phyloP scores from a whole-genome alignment of 495 filamentous ascomycete genomes.

The Stereocaulon alpinum region DNA sequence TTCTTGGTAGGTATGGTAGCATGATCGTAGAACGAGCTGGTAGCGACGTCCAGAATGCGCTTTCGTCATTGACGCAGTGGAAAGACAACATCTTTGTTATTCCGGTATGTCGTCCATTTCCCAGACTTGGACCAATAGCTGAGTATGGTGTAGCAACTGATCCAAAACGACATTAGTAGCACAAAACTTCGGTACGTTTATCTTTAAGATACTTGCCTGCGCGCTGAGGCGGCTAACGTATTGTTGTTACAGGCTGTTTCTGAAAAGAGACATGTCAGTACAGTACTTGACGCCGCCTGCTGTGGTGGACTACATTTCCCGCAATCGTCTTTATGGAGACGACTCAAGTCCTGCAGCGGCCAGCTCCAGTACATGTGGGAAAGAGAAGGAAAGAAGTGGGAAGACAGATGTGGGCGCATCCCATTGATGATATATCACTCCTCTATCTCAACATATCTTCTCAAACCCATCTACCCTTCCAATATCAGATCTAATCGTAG shows the following conservation, averaged over 20 bases:
- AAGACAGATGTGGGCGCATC: conserved; percentile 6
- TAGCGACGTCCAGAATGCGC: conserved; percentile 33
- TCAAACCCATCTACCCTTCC: not conserved
- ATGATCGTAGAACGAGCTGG: conserved; percentile 19
- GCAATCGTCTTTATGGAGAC: conserved; percentile 62
- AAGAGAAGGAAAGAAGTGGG: conserved; percentile 24
- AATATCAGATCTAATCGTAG: not conserved
- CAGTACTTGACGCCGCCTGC: conserved; percentile 52
- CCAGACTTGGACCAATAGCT: not conserved
- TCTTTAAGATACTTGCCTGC: too few relatives aligned
- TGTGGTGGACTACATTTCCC: conserved; percentile 66
- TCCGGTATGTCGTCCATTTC: conserved; percentile 18
- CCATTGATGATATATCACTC: not conserved
- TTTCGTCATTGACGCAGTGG: conserved; percentile 62
- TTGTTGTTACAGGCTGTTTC: conserved; percentile 47
- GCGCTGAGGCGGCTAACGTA: not conserved
- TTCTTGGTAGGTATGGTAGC: conserved; percentile 31
- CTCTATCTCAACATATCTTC: not conserved
- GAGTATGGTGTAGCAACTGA: conserved; percentile 49
- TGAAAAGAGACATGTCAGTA: conserved; percentile 71
- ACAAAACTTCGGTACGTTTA: conserved; percentile 53
- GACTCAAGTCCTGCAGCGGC: conserved; percentile 31
- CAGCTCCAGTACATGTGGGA: conserved; percentile 22
- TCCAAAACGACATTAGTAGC: conserved; percentile 81
- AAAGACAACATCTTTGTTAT: conserved; percentile 78